phyloP scores from a whole-genome alignment of 2,329 filamentous ascomycete species.

The Penicillium nordicum region DNA sequence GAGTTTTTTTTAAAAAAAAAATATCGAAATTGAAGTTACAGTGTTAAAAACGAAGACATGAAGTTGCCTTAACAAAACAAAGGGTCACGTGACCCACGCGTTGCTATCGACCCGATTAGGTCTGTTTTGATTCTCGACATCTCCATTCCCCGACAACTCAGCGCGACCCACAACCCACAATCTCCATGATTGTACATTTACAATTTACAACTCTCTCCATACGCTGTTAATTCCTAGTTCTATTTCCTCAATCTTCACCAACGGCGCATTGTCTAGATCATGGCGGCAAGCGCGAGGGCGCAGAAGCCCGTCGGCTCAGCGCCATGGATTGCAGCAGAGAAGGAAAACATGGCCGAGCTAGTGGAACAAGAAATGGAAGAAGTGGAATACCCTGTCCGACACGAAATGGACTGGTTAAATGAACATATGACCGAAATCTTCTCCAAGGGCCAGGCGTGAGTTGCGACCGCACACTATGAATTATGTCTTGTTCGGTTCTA shows the following conservation, averaged over 20 bases:
- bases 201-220: neutral
- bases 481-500: constrained; percentile 21
- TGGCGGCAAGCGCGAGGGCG: constrained; percentile 39
- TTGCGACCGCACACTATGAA: constrained; percentile 24
- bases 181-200: constrained; percentile 3
- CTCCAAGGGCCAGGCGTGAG: constrained; percentile 79
- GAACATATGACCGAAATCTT: constrained; percentile 98
- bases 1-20: neutral
- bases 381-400: constrained; percentile 84
- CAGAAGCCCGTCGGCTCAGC: constrained; percentile 68
- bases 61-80: neutral
- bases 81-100: constrained; percentile 8
- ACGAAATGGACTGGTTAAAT: constrained; percentile 97
- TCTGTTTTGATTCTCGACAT: constrained; percentile 26
- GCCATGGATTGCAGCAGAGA: constrained; percentile 82
- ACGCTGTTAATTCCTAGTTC: neutral
- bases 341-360: constrained; percentile 71
- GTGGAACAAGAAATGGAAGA: constrained; percentile 83
- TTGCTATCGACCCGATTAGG: constrained; percentile 17
- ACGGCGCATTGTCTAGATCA: constrained; percentile 40
- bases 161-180: constrained; percentile 6
- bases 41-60: neutral
- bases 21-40: neutral
- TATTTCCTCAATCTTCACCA: constrained; percentile 18
- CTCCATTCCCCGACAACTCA: constrained; percentile 19